Evolutionary conservation across 2,329 filamentous ascomycete genomes (phyloP), one percentile per base, ranked within the genome.

Genomic region (Paraphaeosphaeria sporulosa): DNA sequence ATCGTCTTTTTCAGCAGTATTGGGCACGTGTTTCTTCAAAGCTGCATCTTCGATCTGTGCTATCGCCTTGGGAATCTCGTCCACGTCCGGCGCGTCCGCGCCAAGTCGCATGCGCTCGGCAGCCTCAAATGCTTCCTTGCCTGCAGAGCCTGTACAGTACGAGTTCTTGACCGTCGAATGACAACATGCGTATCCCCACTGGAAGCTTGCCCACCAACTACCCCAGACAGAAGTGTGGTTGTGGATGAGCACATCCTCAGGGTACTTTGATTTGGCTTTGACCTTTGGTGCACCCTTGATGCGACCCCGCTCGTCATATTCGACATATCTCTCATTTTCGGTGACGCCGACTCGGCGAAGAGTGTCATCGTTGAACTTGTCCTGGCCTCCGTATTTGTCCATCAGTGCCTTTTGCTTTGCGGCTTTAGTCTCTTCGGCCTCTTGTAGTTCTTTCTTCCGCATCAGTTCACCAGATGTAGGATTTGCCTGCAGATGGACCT

Each of bases 131-230:
- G 93, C 94, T 62, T 81, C 81, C 76, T 89, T 96, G 38, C 95
- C 95, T 60, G 91, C 92, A 62, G 95, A 92, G 27, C 95, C 95
- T 0, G 94, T 98, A 78, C 95, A 99, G 73, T 98, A 99, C 72
- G 93, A 97, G 79, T 99, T 98, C 80, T 96, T 97, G 64, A 96
- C 87, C 23, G 89, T 90, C 0, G 93, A 97, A 76, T 96, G 93
- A 82, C 95, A 99, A 78, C 95, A 99, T 23, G 91, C 87, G 78
- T 97, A 99, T 1, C 95, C 95, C 95, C 95, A 99, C 78, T 90
- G 87, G 80, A 97, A 98, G 73, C 92, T 89, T 55, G 89, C 87
- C 95, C 95, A 99, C 95, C 95, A 99, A 72, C 93, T 97, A 51
- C 95, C 95, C 92, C 93, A 99, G 3, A 97, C 90, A 0, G 90